phyloP scores from a whole-genome alignment of 1,139 yeast species.

The Yamadazyma kanchanaburiensis region DNA sequence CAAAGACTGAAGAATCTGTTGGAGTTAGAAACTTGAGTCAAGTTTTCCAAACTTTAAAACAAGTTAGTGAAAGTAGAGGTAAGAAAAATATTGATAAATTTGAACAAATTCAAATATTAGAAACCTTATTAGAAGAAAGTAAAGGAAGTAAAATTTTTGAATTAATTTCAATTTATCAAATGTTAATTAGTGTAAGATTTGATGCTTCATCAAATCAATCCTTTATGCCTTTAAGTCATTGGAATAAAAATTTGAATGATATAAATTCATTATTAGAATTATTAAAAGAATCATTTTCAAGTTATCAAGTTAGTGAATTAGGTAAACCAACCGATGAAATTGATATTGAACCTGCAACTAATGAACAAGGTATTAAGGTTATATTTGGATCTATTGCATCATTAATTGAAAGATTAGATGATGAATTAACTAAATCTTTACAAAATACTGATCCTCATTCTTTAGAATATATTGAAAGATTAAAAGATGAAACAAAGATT shows the following conservation, averaged over 20 bases:
- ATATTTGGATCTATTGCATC: slow-evolving; percentile 85
- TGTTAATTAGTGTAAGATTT: slow-evolving; percentile 84
- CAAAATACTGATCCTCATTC: slow-evolving; percentile 94
- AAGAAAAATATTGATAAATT: slow-evolving; percentile 85
- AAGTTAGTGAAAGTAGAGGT: slow-evolving; percentile 88
- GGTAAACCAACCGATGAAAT: slow-evolving; percentile 78
- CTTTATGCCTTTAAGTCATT: slow-evolving; percentile 76
- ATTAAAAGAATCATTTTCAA: slow-evolving; percentile 56
- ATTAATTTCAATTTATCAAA: slow-evolving; percentile 70
- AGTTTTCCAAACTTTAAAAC: slow-evolving; percentile 71
- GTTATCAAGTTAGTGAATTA: slow-evolving; percentile 72
- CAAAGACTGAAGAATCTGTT: slow-evolving; percentile 15
- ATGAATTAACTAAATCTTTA: slow-evolving; percentile 85
- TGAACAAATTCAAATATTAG: slow-evolving; percentile 75
- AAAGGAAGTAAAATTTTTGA: slow-evolving; percentile 54
- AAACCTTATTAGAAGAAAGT: slow-evolving; percentile 49
- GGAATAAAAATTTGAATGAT: slow-evolving; percentile 72
- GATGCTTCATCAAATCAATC: slow-evolving; percentile 69
- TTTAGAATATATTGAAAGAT: slow-evolving; percentile 85
- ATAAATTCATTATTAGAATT: slow-evolving; percentile 60
- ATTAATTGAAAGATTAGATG: slow-evolving; percentile 89
- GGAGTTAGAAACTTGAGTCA: slow-evolving; percentile 32
- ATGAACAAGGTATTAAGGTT: slow-evolving; percentile 62
- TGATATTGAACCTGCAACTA: slow-evolving; percentile 71
- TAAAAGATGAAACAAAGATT: slow-evolving; percentile 79